These are phyloP conservation scores for Ophiocordyceps camponoti-saundersi DNA, from an alignment of 2,329 filamentous ascomycete genomes.

Conservation along the genomic window DNA sequence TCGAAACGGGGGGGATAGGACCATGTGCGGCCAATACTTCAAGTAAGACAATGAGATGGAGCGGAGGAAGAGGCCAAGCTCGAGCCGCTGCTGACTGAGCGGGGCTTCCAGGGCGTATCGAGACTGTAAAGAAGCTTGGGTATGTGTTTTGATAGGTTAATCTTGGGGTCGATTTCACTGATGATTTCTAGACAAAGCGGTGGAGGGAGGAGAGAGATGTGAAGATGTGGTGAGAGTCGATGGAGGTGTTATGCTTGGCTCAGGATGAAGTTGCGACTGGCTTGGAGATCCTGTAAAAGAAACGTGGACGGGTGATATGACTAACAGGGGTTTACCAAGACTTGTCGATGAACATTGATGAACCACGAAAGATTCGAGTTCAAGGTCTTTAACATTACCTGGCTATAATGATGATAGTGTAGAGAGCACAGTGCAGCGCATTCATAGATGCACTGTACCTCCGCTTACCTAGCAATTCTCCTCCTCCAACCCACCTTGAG, in stretches of 20 bases:
- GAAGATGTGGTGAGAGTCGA: conserved; percentile 4
- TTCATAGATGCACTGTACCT: background rate
- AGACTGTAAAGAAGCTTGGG: conserved; percentile 91
- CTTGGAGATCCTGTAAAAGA: background rate
- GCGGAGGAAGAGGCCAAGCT: conserved; percentile 5
- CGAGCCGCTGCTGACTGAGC: background rate
- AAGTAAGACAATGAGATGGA: conserved; percentile 41
- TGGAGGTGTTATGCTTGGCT: background rate
- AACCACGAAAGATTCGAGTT: too few species aligned
- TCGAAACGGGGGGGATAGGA: conserved; percentile 69
- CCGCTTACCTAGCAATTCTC: background rate
- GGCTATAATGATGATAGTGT: background rate
- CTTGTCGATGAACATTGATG: too few species aligned
- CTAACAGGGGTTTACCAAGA: too few species aligned
- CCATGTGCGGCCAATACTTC: conserved; percentile 92
- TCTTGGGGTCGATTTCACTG: background rate
- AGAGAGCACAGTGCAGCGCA: background rate
- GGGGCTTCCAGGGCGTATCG: conserved; percentile 55
- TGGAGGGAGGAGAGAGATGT: conserved; percentile 7
- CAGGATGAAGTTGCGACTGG: background rate
- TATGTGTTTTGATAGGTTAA: conserved; percentile 21
- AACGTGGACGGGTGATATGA: too few species aligned
- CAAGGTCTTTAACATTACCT: background rate
- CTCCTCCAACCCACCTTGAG: background rate
- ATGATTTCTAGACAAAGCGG: conserved; percentile 4